Percentiles rank a stretch among this genome's conserved stretches.
Conservation (phyloP, 1,139 yeast species). For the Taiozyma sp. region DNA sequence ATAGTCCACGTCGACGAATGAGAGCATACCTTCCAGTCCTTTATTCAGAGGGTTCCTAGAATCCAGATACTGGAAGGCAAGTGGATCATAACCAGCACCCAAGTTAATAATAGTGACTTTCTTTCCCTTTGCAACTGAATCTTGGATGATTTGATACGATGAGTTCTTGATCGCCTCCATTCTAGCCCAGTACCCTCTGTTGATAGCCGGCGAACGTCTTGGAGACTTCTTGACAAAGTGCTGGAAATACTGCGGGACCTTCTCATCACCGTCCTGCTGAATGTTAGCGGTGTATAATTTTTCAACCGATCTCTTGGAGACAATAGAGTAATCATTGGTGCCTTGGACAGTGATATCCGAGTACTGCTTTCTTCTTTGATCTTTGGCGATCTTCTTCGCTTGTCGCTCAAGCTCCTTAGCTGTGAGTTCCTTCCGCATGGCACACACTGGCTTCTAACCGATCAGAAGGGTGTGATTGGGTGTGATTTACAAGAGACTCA, state of each 20-base stretch:
- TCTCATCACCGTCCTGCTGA: conserved; percentile 17
- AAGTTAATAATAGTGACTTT: conserved; percentile 50
- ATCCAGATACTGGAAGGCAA: conserved; percentile 64
- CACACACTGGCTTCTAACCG: background rate
- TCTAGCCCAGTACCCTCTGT: conserved; percentile 81
- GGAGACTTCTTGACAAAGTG: conserved; percentile 65
- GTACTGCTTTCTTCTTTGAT: conserved; percentile 41
- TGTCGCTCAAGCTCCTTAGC: conserved; percentile 13
- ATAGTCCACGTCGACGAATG: conserved; percentile 71
- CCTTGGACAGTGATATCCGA: conserved; percentile 71
- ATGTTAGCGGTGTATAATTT: conserved; percentile 46
- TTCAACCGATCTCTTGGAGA: conserved; percentile 79
- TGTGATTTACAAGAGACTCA: background rate
- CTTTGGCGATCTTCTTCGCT: conserved; percentile 43
- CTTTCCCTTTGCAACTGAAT: conserved; percentile 19
- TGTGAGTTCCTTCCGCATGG: conserved; percentile 5
- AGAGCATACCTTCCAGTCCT: conserved; percentile 28
- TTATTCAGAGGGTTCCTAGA: conserved; percentile 23
- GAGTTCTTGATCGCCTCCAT: conserved; percentile 64
- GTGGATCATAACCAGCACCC: conserved; percentile 82
- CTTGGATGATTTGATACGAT: conserved; percentile 40
- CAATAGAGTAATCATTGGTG: conserved; percentile 80
- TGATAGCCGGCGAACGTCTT: conserved; percentile 75
- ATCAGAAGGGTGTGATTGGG: background rate
- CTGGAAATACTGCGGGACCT: conserved; percentile 42